These are phyloP conservation scores for Eimeria tenella DNA, from an alignment of 169 alveolate genomes.

Conservation along the genomic window DNA sequence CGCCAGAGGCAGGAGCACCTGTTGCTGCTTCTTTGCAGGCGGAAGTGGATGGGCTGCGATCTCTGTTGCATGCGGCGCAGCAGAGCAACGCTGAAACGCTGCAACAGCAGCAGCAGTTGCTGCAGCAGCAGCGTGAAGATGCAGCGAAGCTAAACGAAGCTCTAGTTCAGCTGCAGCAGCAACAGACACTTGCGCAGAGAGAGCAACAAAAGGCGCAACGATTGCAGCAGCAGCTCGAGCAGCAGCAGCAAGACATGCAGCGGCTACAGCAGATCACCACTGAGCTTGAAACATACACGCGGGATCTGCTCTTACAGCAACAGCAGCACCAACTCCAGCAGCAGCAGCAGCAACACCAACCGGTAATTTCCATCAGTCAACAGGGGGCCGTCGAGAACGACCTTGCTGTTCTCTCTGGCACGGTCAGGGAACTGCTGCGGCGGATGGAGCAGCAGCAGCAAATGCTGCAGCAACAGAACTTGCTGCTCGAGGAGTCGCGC, in stretches of 20 bases:
- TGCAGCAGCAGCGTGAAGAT: conserved; percentile 65
- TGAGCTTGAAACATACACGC: conserved; percentile 28
- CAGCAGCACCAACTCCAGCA: conserved; percentile 63
- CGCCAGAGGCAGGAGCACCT: conserved; percentile 2
- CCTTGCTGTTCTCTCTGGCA: conserved; percentile 30
- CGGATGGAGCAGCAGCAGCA: conserved; percentile 70
- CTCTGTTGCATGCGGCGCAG: conserved; percentile 50
- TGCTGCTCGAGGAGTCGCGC: conserved; percentile 51
- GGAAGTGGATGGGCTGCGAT: conserved; percentile 37
- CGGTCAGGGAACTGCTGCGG: conserved; percentile 43
- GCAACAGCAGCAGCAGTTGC: conserved; percentile 73
- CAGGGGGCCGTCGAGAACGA: conserved; percentile 42
- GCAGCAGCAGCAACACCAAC: conserved; percentile 68
- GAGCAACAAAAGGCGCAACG: conserved; percentile 34
- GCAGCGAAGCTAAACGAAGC: conserved; percentile 52
- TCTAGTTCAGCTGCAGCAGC: conserved; percentile 59
- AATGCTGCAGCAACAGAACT: conserved; percentile 61
- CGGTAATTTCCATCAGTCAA: neutral
- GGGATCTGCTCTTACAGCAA: conserved; percentile 51
- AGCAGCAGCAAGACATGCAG: conserved; percentile 57
- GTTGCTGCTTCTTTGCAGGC: conserved; percentile 39
- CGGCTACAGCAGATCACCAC: conserved; percentile 48
- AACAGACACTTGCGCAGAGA: neutral
- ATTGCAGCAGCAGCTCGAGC: conserved; percentile 67
- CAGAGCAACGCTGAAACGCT: conserved; percentile 37